Evolutionary conservation across 1,284 basidiomycete species (phyloP).

Genomic region (Leccinum proximum): DNA sequence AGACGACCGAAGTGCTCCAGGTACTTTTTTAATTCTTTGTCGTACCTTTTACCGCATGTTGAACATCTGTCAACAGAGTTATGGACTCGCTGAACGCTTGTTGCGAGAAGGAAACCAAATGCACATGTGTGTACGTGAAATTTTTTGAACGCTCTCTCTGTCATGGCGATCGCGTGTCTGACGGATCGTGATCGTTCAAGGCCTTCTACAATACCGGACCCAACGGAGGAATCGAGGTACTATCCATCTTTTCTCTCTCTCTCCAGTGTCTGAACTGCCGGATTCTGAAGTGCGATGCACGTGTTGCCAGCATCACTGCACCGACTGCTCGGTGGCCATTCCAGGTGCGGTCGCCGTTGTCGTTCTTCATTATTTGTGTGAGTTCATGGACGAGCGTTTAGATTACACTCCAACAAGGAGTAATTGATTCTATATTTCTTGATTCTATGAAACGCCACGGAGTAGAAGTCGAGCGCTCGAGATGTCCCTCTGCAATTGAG

Average conservation of each 20-base stretch:
- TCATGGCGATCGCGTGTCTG: slow-evolving; percentile 19
- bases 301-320: slow-evolving; percentile 54
- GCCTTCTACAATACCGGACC: slow-evolving; percentile 68
- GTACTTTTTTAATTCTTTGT: not conserved
- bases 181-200: slow-evolving; percentile 30
- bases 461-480: slow-evolving; percentile 53
- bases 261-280: not conserved
- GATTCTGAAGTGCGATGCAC: slow-evolving; percentile 48
- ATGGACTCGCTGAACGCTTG: slow-evolving; percentile 68
- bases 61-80: slow-evolving; percentile 45
- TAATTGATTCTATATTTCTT: slow-evolving; percentile 64
- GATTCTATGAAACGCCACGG: slow-evolving; percentile 53
- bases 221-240: slow-evolving; percentile 57
- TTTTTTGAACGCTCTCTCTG: slow-evolving; percentile 24
- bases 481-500: slow-evolving; percentile 50
- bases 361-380: not conserved
- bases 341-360: slow-evolving; percentile 39
- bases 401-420: slow-evolving; percentile 69
- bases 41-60: not conserved
- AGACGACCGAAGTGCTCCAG: not conserved
- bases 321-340: slow-evolving; percentile 63
- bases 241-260: slow-evolving; percentile 1
- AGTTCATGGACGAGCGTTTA: slow-evolving; percentile 22
- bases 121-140: slow-evolving; percentile 54
- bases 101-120: slow-evolving; percentile 65